Evolutionary conservation across 177 flowering plant genomes (phyloP), one percentile per base, ranked within the genome.

Genomic region (Telopea speciosissima): DNA sequence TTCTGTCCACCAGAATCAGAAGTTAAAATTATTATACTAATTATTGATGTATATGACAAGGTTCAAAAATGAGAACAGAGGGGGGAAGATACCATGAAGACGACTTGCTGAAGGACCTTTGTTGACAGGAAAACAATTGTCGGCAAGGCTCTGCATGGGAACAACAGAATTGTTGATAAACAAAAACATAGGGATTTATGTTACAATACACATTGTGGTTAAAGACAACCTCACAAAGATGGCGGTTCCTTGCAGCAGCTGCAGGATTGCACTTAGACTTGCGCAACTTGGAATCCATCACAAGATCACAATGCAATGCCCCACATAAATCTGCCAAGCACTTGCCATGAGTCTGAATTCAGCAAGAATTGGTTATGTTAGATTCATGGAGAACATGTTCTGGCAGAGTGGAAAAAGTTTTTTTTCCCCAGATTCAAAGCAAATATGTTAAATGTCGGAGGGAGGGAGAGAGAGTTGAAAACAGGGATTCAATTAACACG

Each of bases 241-340:
- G 98, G 28, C 71, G 87, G 74, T 95, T 95, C 76, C 85, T 85
- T 49, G 90, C 90, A 77, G 88, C 90, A 68, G 97, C 97, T 25
- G 98, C 97, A 68, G 96, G 94, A 76, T 95, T 92, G 82, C 99
- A 95, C 81, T 90, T 95, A 67, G 79, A 74, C 77, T 88, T 90
- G 40, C 69, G 76, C 23, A 82, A 68, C 82, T 87, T 86, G 74
- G 84, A 75, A 66, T 83, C 78, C 81, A 83, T 78, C 64, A 83
- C 76, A 33, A 54, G 79, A 77, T 93, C 98, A 84, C 99, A 93
- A 78, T 93, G 97, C 82, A 95, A 78, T 54, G 98, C 97, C 61
- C 99, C 97, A 78, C 99, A 95, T 73, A 95, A 74, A 81, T 93
- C 98, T 70, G 97, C 99, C 82, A 95, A 84, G 87, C 98, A 95